phyloP scores from a whole-genome alignment of 768 basidiomycete genomes.

The Calvatia gigantea region DNA sequence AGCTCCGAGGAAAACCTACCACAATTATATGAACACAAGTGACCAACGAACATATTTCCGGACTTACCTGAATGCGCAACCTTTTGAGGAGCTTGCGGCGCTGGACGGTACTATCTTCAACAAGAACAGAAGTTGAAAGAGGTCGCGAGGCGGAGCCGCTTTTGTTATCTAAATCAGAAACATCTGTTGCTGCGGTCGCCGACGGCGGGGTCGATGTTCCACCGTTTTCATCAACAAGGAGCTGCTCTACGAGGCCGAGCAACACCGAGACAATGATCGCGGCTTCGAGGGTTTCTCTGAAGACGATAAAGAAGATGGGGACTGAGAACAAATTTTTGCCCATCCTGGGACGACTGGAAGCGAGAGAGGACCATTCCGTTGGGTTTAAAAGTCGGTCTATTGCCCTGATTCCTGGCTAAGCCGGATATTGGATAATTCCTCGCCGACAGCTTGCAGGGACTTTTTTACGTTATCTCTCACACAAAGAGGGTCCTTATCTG shows the following conservation, averaged over 20 bases:
- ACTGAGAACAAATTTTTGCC: slow-evolving; percentile 77
- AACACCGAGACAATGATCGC: slow-evolving; percentile 91
- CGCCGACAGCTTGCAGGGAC: not conserved
- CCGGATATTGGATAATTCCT: not conserved
- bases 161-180: slow-evolving; percentile 24
- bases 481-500: slow-evolving; percentile 4
- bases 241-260: slow-evolving; percentile 87
- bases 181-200: slow-evolving; percentile 10
- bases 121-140: slow-evolving; percentile 16
- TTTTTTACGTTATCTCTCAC: slow-evolving; percentile 4
- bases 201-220: slow-evolving; percentile 14
- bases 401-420: not conserved
- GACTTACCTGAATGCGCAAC: slow-evolving; percentile 61
- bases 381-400: slow-evolving; percentile 6
- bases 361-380: not conserved
- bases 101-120: slow-evolving; percentile 26
- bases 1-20: slow-evolving; percentile 75
- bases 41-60: not conserved
- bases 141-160: slow-evolving; percentile 22
- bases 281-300: slow-evolving; percentile 92
- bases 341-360: slow-evolving; percentile 38
- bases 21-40: not conserved
- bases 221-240: slow-evolving; percentile 44
- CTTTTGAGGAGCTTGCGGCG: slow-evolving; percentile 54
- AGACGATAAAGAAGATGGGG: slow-evolving; percentile 95